Evolutionary conservation across 164 flowering plant genomes (phyloP), one percentile per base, ranked within the genome.

Genomic region (Stephania yunnanensis): DNA sequence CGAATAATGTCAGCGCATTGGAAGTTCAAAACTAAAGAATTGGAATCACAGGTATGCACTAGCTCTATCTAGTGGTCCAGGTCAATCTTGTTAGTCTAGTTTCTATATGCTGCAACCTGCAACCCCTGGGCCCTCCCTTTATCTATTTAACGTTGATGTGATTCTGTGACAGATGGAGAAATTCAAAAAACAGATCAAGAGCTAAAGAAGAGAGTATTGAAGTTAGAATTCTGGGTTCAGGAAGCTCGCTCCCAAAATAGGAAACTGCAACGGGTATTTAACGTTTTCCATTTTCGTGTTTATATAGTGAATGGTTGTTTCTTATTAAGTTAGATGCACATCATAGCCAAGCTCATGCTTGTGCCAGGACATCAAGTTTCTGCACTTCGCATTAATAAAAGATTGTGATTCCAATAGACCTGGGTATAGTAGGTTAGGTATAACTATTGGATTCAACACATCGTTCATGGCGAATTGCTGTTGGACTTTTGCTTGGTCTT

Each of bases 221-320:
- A 92, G 81, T 80, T 95, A 79, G 99, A 95, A 78, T 93, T 93
- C 74, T 92, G 97, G 77, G 90, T 95, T 77, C 99, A 93, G 71
- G 97, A 92, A 79, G 86, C 97, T 78, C 96, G 97, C 31, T 80
- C 95, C n/a, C 98, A 93, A 80, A 92, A 91, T 25, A 84, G 97
- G 77, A 95, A 91, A 82, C 95, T 93, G 46, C 98, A 92, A 76
- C 86, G 94, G 91, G 98, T 95, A 88, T 80, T 45, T 20, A 25
- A 20, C 30, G 48, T 48, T 0, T 70, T 46, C 25, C 55, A 50
- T 50, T 15, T 50, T 50, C 42, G 4, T 36, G 42, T 36, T 25
- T 36, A 36, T 36, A 36, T 36, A 4, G 42, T 36, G 42, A 36
- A 36, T 36, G 42, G 42, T 36, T 36, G 42, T 36, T 36, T 36